Base-by-base conservation (phyloP, 1,284 basidiomycete species). In the Uromyces viciae-fabae region DNA sequence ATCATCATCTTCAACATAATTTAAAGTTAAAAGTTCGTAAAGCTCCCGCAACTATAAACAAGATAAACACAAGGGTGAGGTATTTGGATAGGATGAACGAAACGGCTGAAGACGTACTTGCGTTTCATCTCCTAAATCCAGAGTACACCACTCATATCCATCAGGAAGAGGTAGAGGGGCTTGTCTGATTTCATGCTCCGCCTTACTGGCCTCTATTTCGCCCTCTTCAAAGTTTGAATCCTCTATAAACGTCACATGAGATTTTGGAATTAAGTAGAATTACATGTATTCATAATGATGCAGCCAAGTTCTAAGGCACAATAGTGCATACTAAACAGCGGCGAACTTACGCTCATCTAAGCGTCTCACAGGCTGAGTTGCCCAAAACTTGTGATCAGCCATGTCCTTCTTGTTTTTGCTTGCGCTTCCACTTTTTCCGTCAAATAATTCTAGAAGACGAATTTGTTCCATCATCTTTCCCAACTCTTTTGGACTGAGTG, bases 1-100 rank as follows among this genome's bases (percentile, higher is more conserved):
- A 80, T 95, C 93, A 84, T 94, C 92, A 85, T 99, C 97, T 87
- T 99, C 97, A 68, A 99, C 95, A 84, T 99, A 99, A 87, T 99
- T 94, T 15, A 91, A 89, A 0, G 94, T 96, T 28, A 99, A 88
- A 9, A 99, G 89, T 82, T 95, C 92, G 85, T 98, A 94, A 14
- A 98, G 91, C 86, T 99, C 97, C 85, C 93, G 92, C 82, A 92
- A 90, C 93, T 98, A 83, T 0, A 19, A 3, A 14, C 58, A 43
- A 60, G 14, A 62, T n/a, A 42, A 56, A 22, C n/a, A 42, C 64
- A 75, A 64, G 76, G 28, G 38, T 5, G 49, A 73, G 43, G 56
- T 33, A 43, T 43, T 42, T 54, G 46, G 42, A 28, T 72, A 66
- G 76, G 11, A 14, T 7, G 25, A 36, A 43, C 25, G 54, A n/a